Conservation (phyloP, 2,329 filamentous ascomycete genomes). For the Pestalotiopsis sp. region DNA sequence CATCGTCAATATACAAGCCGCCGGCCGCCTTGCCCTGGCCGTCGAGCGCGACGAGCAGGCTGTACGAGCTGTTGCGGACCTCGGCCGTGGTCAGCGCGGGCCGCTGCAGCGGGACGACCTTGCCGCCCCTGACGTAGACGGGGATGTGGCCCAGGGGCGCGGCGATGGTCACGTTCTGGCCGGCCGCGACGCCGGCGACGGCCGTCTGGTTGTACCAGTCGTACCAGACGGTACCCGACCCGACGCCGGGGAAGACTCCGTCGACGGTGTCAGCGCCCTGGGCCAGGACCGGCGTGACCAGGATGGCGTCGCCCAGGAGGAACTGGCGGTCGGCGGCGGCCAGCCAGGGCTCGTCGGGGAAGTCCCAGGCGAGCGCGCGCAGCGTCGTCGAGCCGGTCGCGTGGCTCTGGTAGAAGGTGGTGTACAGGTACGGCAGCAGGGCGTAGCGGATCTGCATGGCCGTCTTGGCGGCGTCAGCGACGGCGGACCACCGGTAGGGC, state of each 20-base stretch:
- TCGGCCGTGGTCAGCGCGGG: conserved; percentile 68
- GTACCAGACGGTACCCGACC: conserved; percentile 67
- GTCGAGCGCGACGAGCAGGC: conserved; percentile 64
- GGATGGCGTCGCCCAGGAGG: conserved; percentile 65
- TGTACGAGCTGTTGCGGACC: conserved; percentile 67
- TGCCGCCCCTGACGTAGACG: conserved; percentile 70
- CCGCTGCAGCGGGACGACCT: conserved; percentile 69
- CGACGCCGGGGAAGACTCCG: conserved; percentile 71
- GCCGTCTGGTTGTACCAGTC: conserved; percentile 75
- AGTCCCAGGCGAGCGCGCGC: conserved; percentile 75
- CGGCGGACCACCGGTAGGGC: conserved; percentile 70
- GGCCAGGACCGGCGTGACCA: conserved; percentile 69
- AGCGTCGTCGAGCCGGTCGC: conserved; percentile 70
- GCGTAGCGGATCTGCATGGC: conserved; percentile 74
- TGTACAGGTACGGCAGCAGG: conserved; percentile 77
- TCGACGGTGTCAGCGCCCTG: conserved; percentile 63
- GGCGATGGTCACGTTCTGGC: conserved; percentile 42
- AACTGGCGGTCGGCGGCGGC: conserved; percentile 72
- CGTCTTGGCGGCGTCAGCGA: conserved; percentile 63
- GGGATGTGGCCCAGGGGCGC: conserved; percentile 68
- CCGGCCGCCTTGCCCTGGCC: conserved; percentile 59
- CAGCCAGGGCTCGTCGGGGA: conserved; percentile 70
- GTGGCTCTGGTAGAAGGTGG: conserved; percentile 69
- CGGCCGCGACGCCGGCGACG: conserved; percentile 39
- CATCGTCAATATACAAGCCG: conserved; percentile 73